Conservation (phyloP, 768 basidiomycete species). For the Boletus subcaerulescens region DNA sequence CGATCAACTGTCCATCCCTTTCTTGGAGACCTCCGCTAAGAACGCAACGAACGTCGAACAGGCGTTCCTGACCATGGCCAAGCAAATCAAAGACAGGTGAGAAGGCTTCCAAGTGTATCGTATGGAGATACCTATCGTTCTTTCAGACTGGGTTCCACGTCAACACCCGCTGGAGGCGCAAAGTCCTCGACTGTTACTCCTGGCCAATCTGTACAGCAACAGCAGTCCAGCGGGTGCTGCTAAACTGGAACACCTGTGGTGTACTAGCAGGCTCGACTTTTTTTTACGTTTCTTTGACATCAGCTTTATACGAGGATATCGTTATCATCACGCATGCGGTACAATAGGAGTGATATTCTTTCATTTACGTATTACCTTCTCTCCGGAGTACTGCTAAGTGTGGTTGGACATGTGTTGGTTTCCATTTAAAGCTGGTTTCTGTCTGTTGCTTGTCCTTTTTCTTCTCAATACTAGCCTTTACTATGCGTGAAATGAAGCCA, state of each 20-base stretch:
- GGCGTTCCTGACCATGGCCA: conserved; percentile 98
- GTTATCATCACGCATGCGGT: conserved; percentile 28
- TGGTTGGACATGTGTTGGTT: conserved; percentile 27
- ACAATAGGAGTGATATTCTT: conserved; percentile 32
- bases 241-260: conserved; percentile 38
- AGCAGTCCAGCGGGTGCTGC: conserved; percentile 75
- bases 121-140: background rate
- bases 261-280: conserved; percentile 11
- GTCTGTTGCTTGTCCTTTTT: conserved; percentile 23
- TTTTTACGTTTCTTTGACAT: conserved; percentile 16
- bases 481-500: background rate
- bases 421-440: conserved; percentile 24
- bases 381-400: conserved; percentile 25
- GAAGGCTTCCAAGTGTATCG: conserved; percentile 13
- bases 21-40: conserved; percentile 99
- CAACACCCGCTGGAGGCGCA: conserved; percentile 67
- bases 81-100: conserved; percentile 91
- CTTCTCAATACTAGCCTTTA: conserved; percentile 15
- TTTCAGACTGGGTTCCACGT: conserved; percentile 78
- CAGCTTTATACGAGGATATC: conserved; percentile 22
- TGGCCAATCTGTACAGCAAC: conserved; percentile 79
- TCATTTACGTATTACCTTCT: conserved; percentile 33
- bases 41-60: conserved; percentile 98
- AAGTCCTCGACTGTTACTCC: conserved; percentile 84
- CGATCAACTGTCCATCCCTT: conserved; percentile 89